phyloP scores from a whole-genome alignment of 83 land plant genomes.

The Thuja plicata region DNA sequence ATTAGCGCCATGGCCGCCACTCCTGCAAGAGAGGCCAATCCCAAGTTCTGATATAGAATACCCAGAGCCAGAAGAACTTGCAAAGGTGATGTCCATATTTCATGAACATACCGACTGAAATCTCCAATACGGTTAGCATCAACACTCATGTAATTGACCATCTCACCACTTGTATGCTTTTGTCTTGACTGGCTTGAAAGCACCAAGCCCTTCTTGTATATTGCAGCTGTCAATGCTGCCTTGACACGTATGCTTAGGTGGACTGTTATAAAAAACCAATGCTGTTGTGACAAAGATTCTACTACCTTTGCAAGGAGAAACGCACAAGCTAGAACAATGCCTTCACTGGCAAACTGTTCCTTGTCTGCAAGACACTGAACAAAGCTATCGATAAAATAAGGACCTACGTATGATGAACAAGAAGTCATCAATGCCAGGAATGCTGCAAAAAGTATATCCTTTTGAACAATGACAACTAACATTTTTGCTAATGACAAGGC shows the following conservation, averaged over 20 bases:
- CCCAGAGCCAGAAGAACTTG: slow-evolving; percentile 48
- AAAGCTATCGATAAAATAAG: slow-evolving; percentile 52
- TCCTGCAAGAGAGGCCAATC: slow-evolving; percentile 51
- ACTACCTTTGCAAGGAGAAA: slow-evolving; percentile 43
- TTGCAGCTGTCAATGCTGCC: slow-evolving; percentile 42
- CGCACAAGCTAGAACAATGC: slow-evolving; percentile 35
- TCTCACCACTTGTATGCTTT: slow-evolving; percentile 55
- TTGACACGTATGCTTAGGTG: slow-evolving; percentile 32
- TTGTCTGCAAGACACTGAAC: slow-evolving; percentile 47
- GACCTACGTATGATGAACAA: slow-evolving; percentile 59
- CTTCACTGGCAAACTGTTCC: slow-evolving; percentile 29
- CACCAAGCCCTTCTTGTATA: slow-evolving; percentile 56
- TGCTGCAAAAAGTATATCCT: slow-evolving; percentile 29
- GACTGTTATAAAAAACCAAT: slow-evolving; percentile 36
- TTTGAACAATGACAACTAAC: slow-evolving; percentile 24
- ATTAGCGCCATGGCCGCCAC: slow-evolving; percentile 45
- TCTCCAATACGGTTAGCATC: slow-evolving; percentile 59
- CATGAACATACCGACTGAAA: slow-evolving; percentile 50
- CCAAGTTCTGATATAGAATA: slow-evolving; percentile 54
- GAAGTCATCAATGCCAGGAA: slow-evolving; percentile 24
- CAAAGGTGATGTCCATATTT: slow-evolving; percentile 53
- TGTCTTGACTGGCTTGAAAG: slow-evolving; percentile 53
- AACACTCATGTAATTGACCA: slow-evolving; percentile 63
- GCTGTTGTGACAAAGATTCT: slow-evolving; percentile 41
- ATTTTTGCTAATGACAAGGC: slow-evolving; percentile 15